Base-by-base conservation (phyloP, 2,329 filamentous ascomycete species). In the Paraconiothyrium sp. region DNA sequence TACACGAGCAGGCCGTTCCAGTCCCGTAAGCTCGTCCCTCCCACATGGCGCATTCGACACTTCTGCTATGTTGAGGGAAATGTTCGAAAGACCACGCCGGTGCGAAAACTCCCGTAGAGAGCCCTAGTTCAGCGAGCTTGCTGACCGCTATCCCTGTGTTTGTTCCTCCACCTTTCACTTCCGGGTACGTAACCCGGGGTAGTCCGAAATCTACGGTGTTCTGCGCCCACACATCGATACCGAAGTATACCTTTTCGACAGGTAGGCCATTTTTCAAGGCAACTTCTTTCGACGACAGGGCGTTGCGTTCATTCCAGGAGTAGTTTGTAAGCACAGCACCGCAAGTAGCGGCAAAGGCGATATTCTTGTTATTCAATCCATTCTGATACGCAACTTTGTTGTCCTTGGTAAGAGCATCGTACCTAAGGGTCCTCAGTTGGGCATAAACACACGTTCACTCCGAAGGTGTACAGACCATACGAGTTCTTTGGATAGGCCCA, bases 11-110 rank as follows among this genome's bases (percentile, higher is more conserved):
- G 6, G 67, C 48, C 0, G 77, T 43, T 14, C 67, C 59, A 2
- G 65, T 49, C 1, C 75, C 69, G 9, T 80, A 62, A 14, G 54
- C 34, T 4, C 27, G 20, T 0, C 78, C 79, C 14, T 76, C 67
- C 80, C 79, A 82, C 54, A 81, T 69, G 8, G 71, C 65, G 14
- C 61, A 63, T 47, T 80, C 76, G 6, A 79, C 66, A 3, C 48
- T 62, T 22, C 63, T 65, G 16, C 67, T 71, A 34, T 73, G 54
- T 2, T 59, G 58, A 14, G 69, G 65, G 41, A 83, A 83, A 57
- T 83, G 80, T 62, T 84, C 81, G 61, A 78, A 82, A 6, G 79
- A 78, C 82, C 81, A 83, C 5, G 79, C 82, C 2, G 81, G 81
- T 8, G 78, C 82, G 64, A 83, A 84, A 0, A 83, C 66, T 4